A percentile compares a stretch with the other conserved stretches of the same genome.
Conservation (phyloP, 2,329 filamentous ascomycete genomes). For the Fusarium sp. region DNA sequence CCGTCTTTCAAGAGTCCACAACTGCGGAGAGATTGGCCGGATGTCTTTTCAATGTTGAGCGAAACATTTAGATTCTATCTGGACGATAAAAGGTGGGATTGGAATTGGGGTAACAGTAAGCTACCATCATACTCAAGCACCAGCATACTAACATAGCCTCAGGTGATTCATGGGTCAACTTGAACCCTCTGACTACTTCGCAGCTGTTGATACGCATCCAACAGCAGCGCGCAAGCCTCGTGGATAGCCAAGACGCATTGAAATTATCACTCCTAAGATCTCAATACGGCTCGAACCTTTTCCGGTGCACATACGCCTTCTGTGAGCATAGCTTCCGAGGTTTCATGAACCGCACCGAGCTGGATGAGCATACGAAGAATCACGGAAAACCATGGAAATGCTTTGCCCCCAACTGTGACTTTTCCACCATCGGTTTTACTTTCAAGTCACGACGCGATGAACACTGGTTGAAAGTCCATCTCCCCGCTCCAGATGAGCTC, state of each 20-base stretch:
- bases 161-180: neutral
- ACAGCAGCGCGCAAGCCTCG: neutral
- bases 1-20: neutral
- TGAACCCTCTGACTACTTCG: neutral
- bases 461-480: too few species aligned
- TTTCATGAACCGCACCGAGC: neutral
- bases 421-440: too few species aligned
- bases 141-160: neutral
- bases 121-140: too few species aligned
- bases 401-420: neutral
- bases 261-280: neutral
- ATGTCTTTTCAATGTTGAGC: neutral
- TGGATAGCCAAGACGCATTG: neutral
- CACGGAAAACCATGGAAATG: neutral
- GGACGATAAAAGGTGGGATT: neutral
- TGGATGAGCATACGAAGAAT: neutral
- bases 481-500: too few species aligned
- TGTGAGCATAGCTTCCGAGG: neutral
- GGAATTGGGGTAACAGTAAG: neutral
- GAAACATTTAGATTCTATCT: neutral
- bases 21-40: neutral
- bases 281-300: neutral
- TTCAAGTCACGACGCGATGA: too few species aligned
- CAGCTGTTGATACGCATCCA: neutral
- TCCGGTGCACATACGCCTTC: neutral